phyloP scores from a whole-genome alignment of 2,329 filamentous ascomycete species.

The Spiromastix sp. region DNA sequence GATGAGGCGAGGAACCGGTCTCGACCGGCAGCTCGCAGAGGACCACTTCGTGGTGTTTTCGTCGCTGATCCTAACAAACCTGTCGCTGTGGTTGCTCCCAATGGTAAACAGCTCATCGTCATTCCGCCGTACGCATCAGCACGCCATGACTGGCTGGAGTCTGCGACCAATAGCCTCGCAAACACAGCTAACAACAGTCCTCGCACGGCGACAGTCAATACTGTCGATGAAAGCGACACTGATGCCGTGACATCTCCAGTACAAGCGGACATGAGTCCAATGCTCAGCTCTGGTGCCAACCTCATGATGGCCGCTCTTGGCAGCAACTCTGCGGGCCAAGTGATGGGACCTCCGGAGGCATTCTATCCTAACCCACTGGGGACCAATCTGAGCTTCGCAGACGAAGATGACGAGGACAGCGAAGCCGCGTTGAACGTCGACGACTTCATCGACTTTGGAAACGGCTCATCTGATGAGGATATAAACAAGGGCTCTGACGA shows the following conservation, averaged over 20 bases:
- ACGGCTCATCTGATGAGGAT: slow-evolving; percentile 49
- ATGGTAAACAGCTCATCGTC: slow-evolving; percentile 38
- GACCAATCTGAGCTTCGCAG: slow-evolving; percentile 47
- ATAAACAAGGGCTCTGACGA: slow-evolving; percentile 40
- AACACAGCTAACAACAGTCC: slow-evolving; percentile 35
- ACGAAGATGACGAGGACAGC: slow-evolving; percentile 57
- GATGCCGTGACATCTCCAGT: slow-evolving; percentile 31
- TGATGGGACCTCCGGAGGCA: slow-evolving; percentile 63
- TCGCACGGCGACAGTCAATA: slow-evolving; percentile 26
- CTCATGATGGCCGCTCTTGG: slow-evolving; percentile 68
- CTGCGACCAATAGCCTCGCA: slow-evolving; percentile 29
- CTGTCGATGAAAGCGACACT: slow-evolving; percentile 35
- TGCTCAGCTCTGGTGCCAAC: slow-evolving; percentile 58
- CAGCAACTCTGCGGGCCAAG: slow-evolving; percentile 45
- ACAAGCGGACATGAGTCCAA: slow-evolving; percentile 36
- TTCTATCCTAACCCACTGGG: slow-evolving; percentile 56
- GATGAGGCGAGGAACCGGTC: slow-evolving; percentile 23
- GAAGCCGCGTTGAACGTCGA: slow-evolving; percentile 52
- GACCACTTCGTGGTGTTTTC: slow-evolving; percentile 38
- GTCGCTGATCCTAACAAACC: slow-evolving; percentile 38
- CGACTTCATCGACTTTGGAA: slow-evolving; percentile 62
- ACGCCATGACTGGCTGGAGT: slow-evolving; percentile 36
- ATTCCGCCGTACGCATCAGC: slow-evolving; percentile 37
- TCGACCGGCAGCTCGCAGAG: slow-evolving; percentile 28
- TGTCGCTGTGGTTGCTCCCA: slow-evolving; percentile 37